Evolutionary conservation across 176 grass and related monocot species (phyloP).

Genomic region (Oryza punctata): DNA sequence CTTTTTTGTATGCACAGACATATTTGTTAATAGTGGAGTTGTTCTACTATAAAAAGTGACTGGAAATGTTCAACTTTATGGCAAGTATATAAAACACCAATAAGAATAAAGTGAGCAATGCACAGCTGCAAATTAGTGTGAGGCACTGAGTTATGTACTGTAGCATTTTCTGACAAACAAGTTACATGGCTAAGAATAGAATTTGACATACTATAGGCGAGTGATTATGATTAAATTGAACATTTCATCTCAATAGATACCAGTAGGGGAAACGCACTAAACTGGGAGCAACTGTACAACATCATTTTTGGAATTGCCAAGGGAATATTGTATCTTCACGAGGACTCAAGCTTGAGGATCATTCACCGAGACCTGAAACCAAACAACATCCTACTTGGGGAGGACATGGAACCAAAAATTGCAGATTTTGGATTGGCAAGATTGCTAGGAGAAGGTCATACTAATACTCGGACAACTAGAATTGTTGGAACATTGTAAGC

Average conservation of each 20-base stretch:
- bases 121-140: not conserved
- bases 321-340: constrained; percentile 59
- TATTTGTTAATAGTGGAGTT: too few relatives aligned
- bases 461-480: constrained; percentile 21
- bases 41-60: too few relatives aligned
- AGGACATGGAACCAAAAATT: constrained; percentile 50
- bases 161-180: not conserved
- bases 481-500: constrained; percentile 47
- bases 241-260: constrained; percentile 13
- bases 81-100: too few relatives aligned
- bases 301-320: constrained; percentile 58
- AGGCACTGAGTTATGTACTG: not conserved
- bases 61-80: too few relatives aligned
- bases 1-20: too few relatives aligned
- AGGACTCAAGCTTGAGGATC: constrained; percentile 49
- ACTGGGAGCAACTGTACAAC: constrained; percentile 39
- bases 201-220: too few relatives aligned
- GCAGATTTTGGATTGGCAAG: constrained; percentile 52
- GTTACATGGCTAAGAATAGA: not conserved
- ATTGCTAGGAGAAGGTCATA: constrained; percentile 25
- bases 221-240: not conserved
- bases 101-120: too few relatives aligned
- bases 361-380: constrained; percentile 55
- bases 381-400: constrained; percentile 45
- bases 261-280: not conserved